Conservation (phyloP, 768 basidiomycete genomes). For the Megacollybia marginata region DNA sequence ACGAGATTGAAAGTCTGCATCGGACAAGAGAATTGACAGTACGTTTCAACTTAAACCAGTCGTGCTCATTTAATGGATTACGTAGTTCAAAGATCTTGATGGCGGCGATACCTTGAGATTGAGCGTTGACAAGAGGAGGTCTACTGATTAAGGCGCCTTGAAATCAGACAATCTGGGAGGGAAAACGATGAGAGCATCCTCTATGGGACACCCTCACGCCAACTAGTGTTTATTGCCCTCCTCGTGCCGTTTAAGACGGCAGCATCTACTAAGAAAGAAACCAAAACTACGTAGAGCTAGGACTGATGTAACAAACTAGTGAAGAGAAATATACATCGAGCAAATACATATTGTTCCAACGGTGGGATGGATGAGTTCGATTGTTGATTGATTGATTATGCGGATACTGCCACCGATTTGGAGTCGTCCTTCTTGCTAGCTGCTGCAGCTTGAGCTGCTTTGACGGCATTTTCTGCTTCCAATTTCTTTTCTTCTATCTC, state of each 20-base stretch:
- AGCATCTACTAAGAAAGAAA: not conserved
- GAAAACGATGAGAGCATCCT: not conserved
- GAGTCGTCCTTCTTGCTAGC: conserved; percentile 57
- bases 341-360: not conserved
- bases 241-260: not conserved
- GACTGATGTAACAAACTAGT: not conserved
- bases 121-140: conserved; percentile 26
- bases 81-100: conserved; percentile 34
- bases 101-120: conserved; percentile 17
- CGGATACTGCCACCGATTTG: conserved; percentile 40
- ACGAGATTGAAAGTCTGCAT: conserved; percentile 83
- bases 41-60: conserved; percentile 13
- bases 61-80: not conserved
- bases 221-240: not conserved
- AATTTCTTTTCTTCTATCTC: conserved; percentile 62
- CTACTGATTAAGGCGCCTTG: not conserved
- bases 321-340: not conserved
- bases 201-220: not conserved
- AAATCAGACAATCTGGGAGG: not conserved
- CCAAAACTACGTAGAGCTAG: not conserved
- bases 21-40: conserved; percentile 74
- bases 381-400: conserved; percentile 10
- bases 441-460: conserved; percentile 53
- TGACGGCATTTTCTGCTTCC: conserved; percentile 58
- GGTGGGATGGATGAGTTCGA: not conserved